Evolutionary conservation across 2,329 filamentous ascomycete species (phyloP), one percentile per base, ranked within the genome.

Genomic region (Thermochaetoides dissita): DNA sequence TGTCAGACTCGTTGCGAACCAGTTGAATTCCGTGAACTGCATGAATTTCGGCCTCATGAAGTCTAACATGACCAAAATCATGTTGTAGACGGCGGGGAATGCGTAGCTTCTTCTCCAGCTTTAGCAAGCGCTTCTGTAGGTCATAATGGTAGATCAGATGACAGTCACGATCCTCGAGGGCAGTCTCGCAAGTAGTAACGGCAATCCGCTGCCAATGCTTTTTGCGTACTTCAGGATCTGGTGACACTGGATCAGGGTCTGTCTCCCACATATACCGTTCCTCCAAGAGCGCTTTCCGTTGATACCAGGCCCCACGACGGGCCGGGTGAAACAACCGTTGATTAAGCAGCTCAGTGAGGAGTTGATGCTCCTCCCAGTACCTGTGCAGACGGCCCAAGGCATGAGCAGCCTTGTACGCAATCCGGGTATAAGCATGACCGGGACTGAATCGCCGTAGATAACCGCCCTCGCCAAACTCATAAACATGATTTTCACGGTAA

Each of bases 71-170:
- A 0, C 80, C 78, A 60, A 98, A 98, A 56, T 95, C 83, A 60
- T 98, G 91, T 56, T 96, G 88, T 36, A 85, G 72, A 12, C 91
- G 76, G 55, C 85, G 85, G 0, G 86, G 81, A 17, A 95, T 74
- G 47, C 82, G 86, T 6, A 96, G 68, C 32, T 76, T 74, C 56
- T 79, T 89, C 60, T 98, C 91, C 1, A 98, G 72, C 61, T 95
- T 96, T 39, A 76, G 72, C n/a, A 95, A 75, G 1, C 91, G 81
- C 59, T 94, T 96, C 59, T 96, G 89, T 6, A 98, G 66, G 54
- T 96, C 89, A 55, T 94, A 86, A 57, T 98, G 89, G 57, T 85
- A 89, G 45, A 94, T 91, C 24, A 94, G 63, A 60, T 98, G 91
- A 45, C 89, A 94, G 43, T 91, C 74, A 29, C 78, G 77, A 53